These are phyloP conservation scores for Magnaporthales sp. DNA, from an alignment of 2,329 filamentous ascomycete species.

Conservation along the genomic window DNA sequence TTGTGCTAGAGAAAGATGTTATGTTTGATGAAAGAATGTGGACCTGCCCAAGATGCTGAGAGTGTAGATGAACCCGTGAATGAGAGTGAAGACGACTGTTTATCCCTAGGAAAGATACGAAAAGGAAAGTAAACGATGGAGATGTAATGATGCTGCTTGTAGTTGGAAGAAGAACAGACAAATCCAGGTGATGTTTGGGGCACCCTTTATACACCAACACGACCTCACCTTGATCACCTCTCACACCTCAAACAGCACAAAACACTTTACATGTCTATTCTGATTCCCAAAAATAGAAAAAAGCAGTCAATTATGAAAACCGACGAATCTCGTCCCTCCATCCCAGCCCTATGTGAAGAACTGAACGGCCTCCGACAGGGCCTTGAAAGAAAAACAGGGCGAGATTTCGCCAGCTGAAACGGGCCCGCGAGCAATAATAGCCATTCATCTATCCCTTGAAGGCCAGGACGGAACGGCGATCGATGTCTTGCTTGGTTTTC, in stretches of 20 bases:
- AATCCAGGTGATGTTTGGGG: not conserved
- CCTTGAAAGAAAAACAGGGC: not conserved
- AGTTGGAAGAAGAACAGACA: not conserved
- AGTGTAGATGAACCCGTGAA: not conserved
- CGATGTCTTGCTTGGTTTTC: not conserved
- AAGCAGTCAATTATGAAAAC: not conserved
- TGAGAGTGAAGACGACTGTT: not conserved
- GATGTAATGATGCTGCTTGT: not conserved
- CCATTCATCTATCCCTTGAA: not conserved
- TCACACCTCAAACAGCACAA: not conserved
- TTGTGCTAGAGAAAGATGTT: not conserved
- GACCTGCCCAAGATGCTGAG: not conserved
- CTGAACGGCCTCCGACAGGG: not conserved
- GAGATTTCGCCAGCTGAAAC: not conserved
- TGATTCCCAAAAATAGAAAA: not conserved
- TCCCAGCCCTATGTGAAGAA: not conserved
- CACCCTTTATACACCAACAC: conserved; percentile 1
- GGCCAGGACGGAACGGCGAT: not conserved
- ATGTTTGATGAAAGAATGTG: not conserved
- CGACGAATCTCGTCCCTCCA: not conserved
- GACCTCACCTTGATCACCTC: not conserved
- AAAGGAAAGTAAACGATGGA: not conserved
- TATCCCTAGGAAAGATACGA: not conserved
- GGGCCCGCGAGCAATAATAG: not conserved
- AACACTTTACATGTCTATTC: not conserved